Conservation (phyloP, 225 moss, liverwort and hornwort species). For the Polytrichum commune region DNA sequence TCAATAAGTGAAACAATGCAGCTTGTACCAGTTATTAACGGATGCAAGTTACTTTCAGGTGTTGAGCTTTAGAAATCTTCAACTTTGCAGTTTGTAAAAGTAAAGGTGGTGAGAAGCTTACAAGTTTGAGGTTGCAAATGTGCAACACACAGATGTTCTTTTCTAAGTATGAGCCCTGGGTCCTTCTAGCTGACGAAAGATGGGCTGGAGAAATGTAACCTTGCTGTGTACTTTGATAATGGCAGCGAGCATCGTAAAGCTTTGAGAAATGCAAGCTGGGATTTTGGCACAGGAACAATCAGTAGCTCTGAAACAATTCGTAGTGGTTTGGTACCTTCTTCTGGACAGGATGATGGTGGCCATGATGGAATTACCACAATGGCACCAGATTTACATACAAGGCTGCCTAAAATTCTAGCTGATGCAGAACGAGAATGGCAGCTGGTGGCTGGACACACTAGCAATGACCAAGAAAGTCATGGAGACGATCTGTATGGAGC, state of each 20-base stretch:
- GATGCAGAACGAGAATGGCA: slow-evolving; percentile 86
- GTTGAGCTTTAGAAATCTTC: too few relatives aligned
- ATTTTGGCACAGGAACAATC: slow-evolving; percentile 75
- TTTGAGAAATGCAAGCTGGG: slow-evolving; percentile 89
- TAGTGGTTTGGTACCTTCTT: slow-evolving; percentile 58
- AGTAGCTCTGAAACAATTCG: slow-evolving; percentile 77
- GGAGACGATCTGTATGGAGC: neutral
- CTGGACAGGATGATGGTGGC: slow-evolving; percentile 25
- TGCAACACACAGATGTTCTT: too few relatives aligned
- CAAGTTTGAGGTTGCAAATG: too few relatives aligned
- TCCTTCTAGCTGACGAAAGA: too few relatives aligned
- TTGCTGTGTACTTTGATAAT: neutral
- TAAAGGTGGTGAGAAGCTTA: too few relatives aligned
- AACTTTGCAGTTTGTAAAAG: too few relatives aligned
- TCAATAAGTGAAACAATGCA: too few relatives aligned
- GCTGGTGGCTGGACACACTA: slow-evolving; percentile 49
- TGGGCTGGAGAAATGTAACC: too few relatives aligned
- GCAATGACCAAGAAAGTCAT: neutral
- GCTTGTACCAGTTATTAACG: too few relatives aligned
- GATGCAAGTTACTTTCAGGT: too few relatives aligned
- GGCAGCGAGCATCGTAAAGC: slow-evolving; percentile 56
- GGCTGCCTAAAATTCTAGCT: slow-evolving; percentile 75
- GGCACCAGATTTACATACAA: slow-evolving; percentile 23
- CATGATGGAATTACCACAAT: slow-evolving; percentile 40
- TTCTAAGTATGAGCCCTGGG: too few relatives aligned